These are phyloP conservation scores for Amanita molliuscula DNA, from an alignment of 768 basidiomycete genomes.

Conservation along the genomic window DNA sequence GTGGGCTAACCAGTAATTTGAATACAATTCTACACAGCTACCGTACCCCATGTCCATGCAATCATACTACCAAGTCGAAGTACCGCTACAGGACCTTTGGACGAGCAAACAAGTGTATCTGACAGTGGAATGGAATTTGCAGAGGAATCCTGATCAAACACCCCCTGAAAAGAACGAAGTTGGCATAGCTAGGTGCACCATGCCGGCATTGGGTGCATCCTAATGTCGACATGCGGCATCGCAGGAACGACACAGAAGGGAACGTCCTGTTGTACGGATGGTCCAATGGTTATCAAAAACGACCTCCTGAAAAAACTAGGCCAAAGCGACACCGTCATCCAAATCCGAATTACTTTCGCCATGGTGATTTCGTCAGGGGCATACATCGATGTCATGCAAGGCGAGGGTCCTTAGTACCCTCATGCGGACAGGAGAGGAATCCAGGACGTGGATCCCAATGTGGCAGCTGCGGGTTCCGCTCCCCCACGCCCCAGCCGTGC, in stretches of 20 bases:
- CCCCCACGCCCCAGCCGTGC: background rate
- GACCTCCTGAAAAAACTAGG: background rate
- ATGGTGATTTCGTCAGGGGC: background rate
- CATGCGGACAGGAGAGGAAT: background rate
- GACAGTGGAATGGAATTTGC: background rate
- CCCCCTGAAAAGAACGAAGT: background rate
- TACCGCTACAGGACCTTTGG: background rate
- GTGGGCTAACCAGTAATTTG: background rate
- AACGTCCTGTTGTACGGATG: background rate
- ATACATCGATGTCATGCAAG: background rate
- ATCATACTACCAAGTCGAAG: background rate
- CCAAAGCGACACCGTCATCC: background rate
- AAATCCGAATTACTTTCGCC: background rate
- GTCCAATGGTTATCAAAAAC: background rate
- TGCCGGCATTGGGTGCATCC: background rate
- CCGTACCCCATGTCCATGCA: background rate
- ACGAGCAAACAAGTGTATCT: background rate
- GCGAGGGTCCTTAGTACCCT: background rate
- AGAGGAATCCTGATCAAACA: background rate
- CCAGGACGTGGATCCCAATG: background rate
- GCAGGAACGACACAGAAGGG: background rate
- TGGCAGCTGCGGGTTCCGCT: background rate
- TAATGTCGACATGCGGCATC: background rate
- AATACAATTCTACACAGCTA: background rate
- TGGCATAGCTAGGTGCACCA: background rate